Base-by-base conservation (phyloP, 805 yeast species). In the Ogataea glucozyma region DNA sequence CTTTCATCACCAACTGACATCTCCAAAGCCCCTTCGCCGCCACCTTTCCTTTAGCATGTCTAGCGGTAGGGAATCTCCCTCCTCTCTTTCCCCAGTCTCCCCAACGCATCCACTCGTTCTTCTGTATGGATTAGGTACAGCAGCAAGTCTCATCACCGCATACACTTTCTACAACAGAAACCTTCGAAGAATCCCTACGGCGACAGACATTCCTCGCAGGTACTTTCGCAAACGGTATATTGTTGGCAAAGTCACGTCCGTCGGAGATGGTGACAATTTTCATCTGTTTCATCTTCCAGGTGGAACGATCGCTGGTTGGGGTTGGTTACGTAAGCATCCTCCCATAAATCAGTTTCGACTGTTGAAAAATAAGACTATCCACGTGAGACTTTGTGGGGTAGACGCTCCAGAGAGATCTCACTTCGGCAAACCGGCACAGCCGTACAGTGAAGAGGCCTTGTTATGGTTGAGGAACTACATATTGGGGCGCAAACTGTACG, bases 401-500 rank as follows among this genome's bases (percentile, higher is more conserved):
- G 99, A 93, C 71, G 99, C 99, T 0, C 99, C 99, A 1, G 99
- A 93, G 59, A 70, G 95, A 31, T 78, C 95, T 1, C 97, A 93
- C 68, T 93, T 88, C 64, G 99, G 99, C 1, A 85, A 85, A 47
- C 89, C 95, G 0, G 85, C 96, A 0, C 99, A 93, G 60, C 91
- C 93, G 0, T 85, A 65, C 58, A 79, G 93, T 26, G 87, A 81
- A 30, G 97, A 93, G 52, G 93, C 97, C 0, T 63, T 90, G 43
- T 57, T 56, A 4, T 93, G 97, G 97, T 68, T 93, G 24, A 70
- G 83, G 26, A 52, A 65, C 11, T 85, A 78, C 56, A 57, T 91
- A 2, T 56, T 84, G 41, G 91, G 95, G 0, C 73, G 78, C 35
- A 70, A 72, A 40, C 82, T 90, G 8, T 78, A 84, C 44, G 77